Percentiles rank a stretch among this genome's conserved stretches.
Conservation (phyloP, 768 basidiomycete species). For the Saitozyma sp. region DNA sequence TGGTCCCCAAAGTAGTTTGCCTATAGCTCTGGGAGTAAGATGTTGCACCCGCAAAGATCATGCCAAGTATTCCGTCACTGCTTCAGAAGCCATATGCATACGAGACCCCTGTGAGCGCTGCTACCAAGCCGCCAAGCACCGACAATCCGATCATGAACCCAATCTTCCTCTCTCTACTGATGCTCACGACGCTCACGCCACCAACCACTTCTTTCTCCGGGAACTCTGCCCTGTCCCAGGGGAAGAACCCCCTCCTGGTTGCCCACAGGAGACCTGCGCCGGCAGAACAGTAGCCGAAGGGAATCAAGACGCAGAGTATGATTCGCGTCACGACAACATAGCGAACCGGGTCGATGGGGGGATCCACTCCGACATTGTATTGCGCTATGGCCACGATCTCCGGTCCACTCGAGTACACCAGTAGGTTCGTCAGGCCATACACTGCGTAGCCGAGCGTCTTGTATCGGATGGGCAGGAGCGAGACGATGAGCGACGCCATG, state of each 20-base stretch:
- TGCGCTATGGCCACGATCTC: slow-evolving; percentile 12
- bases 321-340: slow-evolving; percentile 7
- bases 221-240: neutral
- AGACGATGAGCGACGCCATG: slow-evolving; percentile 2
- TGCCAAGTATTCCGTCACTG: too few species aligned
- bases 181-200: too few species aligned
- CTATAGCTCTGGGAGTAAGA: too few species aligned
- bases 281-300: slow-evolving; percentile 9
- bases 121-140: neutral
- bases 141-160: slow-evolving; percentile 1
- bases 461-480: slow-evolving; percentile 11
- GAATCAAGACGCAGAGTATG: slow-evolving; percentile 10
- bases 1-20: too few species aligned
- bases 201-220: neutral
- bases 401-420: slow-evolving; percentile 10
- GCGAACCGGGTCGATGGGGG: neutral
- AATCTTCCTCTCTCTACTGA: neutral
- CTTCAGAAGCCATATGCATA: slow-evolving; percentile 4
- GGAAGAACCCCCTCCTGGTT: slow-evolving; percentile 1
- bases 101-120: slow-evolving; percentile 3
- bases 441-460: slow-evolving; percentile 11
- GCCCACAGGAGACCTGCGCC: slow-evolving; percentile 1
- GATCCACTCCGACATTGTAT: slow-evolving; percentile 4
- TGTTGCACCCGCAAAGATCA: too few species aligned
- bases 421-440: slow-evolving; percentile 6